Evolutionary conservation across 257 asterid species (phyloP).

Genomic region (Jasminum sambac): DNA sequence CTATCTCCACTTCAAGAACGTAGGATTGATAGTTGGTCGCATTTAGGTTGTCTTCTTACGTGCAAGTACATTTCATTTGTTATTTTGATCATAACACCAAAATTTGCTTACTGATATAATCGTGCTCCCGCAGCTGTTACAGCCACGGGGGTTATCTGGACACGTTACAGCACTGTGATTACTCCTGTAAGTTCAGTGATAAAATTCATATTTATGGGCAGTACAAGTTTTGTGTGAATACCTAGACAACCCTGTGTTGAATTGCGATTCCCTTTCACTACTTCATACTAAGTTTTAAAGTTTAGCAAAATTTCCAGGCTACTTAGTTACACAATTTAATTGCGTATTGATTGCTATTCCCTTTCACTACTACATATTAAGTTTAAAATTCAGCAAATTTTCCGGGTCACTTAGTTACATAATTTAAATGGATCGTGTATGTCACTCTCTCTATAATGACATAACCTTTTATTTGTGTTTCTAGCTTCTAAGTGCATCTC

Average conservation of each 20-base stretch:
- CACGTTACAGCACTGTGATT: conserved; percentile 72
- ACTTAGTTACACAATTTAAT: too few species aligned
- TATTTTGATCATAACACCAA: not conserved
- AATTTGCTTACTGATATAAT: conserved; percentile 17
- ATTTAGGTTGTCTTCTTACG: not conserved
- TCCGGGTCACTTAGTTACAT: not conserved
- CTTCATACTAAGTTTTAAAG: not conserved
- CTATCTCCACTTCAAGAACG: conserved; percentile 9
- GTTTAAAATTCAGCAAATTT: not conserved
- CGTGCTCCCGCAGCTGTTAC: conserved; percentile 57
- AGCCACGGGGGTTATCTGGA: conserved; percentile 74
- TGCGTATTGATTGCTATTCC: too few species aligned
- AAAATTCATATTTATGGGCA: not conserved
- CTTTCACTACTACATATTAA: too few species aligned
- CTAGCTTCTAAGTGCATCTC: not conserved
- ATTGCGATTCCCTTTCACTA: not conserved
- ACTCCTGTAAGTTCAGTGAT: conserved; percentile 56
- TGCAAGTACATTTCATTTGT: not conserved
- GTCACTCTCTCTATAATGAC: not conserved
- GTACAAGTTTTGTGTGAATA: not conserved
- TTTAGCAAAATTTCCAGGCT: too few species aligned
- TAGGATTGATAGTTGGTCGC: not conserved
- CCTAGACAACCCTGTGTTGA: not conserved
- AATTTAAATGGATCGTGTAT: not conserved
- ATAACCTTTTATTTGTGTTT: not conserved